phyloP scores from a whole-genome alignment of 768 basidiomycete genomes.

The Xerocomus spinulosus region DNA sequence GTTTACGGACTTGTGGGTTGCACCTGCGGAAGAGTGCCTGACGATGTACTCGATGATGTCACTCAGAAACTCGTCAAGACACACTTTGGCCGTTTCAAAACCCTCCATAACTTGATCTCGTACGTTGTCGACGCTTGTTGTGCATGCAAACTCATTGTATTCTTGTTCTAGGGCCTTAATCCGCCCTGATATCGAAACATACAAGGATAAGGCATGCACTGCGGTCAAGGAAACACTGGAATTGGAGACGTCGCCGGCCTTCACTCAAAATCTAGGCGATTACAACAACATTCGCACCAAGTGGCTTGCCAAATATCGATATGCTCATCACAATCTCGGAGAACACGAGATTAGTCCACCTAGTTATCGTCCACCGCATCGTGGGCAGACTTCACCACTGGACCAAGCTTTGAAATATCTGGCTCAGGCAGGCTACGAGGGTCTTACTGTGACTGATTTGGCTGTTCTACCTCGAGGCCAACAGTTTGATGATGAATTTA shows the following conservation, averaged over 20 bases:
- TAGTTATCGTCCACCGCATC: no score
- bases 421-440: slow-evolving; percentile 27
- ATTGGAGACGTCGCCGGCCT: slow-evolving; percentile 38
- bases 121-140: slow-evolving; percentile 16
- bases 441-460: slow-evolving; percentile 24
- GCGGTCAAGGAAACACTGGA: slow-evolving; percentile 32
- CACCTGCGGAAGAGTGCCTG: slow-evolving; percentile 35
- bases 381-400: background rate
- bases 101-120: slow-evolving; percentile 34
- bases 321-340: slow-evolving; percentile 1
- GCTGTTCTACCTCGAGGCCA: slow-evolving; percentile 21
- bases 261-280: slow-evolving; percentile 34
- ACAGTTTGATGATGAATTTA: slow-evolving; percentile 39
- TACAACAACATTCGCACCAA: slow-evolving; percentile 12
- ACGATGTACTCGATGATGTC: slow-evolving; percentile 28
- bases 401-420: slow-evolving; percentile 24
- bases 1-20: slow-evolving; percentile 35
- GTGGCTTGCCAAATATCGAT: slow-evolving; percentile 28
- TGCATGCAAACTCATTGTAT: background rate
- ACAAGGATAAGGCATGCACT: slow-evolving; percentile 18
- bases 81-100: slow-evolving; percentile 40
- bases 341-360: background rate
- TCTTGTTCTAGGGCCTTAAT: slow-evolving; percentile 26
- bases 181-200: slow-evolving; percentile 25
- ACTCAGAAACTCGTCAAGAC: slow-evolving; percentile 26